A percentile compares a stretch with the other conserved stretches of the same genome.
These are phyloP conservation scores for Phoenix dactylifera DNA, from an alignment of 176 grass and related monocot genomes.

Conservation along the genomic window DNA sequence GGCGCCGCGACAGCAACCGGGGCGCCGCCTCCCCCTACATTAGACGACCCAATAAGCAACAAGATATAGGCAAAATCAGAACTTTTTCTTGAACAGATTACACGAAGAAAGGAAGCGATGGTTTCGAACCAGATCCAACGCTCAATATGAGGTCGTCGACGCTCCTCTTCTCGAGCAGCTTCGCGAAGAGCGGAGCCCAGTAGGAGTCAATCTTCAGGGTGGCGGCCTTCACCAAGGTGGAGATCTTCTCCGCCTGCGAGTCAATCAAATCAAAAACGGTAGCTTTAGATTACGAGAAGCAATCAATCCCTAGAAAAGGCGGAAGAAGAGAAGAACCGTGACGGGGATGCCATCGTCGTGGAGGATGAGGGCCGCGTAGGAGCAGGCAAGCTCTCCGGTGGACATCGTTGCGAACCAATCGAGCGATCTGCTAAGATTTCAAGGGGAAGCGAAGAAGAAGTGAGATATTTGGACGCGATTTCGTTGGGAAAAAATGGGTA, in stretches of 20 bases:
- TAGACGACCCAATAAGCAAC: too few relatives aligned
- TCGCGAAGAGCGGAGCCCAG: constrained; percentile 10
- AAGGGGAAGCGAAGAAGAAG: too few relatives aligned
- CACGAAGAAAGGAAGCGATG: too few relatives aligned
- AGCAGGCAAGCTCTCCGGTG: constrained; percentile 2
- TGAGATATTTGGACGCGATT: too few relatives aligned
- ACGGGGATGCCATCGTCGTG: constrained; percentile 4
- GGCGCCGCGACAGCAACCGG: too few relatives aligned
- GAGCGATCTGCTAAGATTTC: too few relatives aligned
- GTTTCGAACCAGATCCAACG: constrained; percentile 6
- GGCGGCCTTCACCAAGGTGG: constrained; percentile 5
- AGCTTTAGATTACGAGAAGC: too few relatives aligned
- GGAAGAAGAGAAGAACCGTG: background rate
- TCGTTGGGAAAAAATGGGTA: too few relatives aligned
- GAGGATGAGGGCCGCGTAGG: constrained; percentile 2
- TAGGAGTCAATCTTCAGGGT: constrained; percentile 11
- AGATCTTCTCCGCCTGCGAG: constrained; percentile 13
- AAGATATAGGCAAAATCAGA: too few relatives aligned
- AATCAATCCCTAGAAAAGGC: background rate
- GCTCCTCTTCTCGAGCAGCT: constrained; percentile 17
- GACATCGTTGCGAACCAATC: too few relatives aligned
- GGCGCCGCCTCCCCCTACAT: too few relatives aligned
- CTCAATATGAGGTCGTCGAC: constrained; percentile 11
- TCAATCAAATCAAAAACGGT: background rate
- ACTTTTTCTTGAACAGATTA: too few relatives aligned